Conservation (phyloP, 2,329 filamentous ascomycete genomes). For the Volutella citrinella region DNA sequence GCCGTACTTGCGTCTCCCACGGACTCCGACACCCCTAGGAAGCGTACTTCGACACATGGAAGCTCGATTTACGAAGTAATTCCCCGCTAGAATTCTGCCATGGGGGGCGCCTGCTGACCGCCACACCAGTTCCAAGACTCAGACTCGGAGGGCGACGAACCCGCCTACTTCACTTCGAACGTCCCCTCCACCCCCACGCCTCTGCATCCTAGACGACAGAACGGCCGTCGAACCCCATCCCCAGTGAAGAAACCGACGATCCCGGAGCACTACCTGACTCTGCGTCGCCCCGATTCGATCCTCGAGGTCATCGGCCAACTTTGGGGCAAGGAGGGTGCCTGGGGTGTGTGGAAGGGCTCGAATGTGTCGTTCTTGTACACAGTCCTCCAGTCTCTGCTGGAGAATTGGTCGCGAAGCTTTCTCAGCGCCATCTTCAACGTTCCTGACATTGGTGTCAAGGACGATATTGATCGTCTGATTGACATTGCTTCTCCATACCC, state of each 20-base stretch:
- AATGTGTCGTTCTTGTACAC: slow-evolving; percentile 93
- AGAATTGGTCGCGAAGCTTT: slow-evolving; percentile 88
- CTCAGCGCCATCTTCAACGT: slow-evolving; percentile 89
- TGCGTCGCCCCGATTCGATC: slow-evolving; percentile 76
- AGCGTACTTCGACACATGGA: slow-evolving; percentile 28
- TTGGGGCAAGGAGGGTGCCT: slow-evolving; percentile 84
- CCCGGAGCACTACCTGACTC: slow-evolving; percentile 58
- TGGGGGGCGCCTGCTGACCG: slow-evolving; percentile 1
- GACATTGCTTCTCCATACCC: slow-evolving; percentile 76
- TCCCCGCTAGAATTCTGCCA: no score
- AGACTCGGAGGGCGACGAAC: slow-evolving; percentile 73
- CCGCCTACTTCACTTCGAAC: slow-evolving; percentile 77
- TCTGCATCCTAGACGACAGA: slow-evolving; percentile 31
- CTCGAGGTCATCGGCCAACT: slow-evolving; percentile 83
- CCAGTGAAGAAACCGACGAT: slow-evolving; percentile 33
- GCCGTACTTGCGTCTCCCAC: slow-evolving; percentile 27
- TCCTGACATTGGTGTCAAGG: slow-evolving; percentile 74
- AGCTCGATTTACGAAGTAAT: slow-evolving; percentile 36
- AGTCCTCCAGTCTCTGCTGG: slow-evolving; percentile 78
- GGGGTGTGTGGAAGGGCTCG: slow-evolving; percentile 92
- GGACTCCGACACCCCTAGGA: slow-evolving; percentile 24
- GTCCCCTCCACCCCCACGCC: slow-evolving; percentile 53
- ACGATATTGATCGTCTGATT: slow-evolving; percentile 72
- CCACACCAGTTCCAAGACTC: slow-evolving; percentile 45
- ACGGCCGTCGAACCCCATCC: slow-evolving; percentile 29